phyloP scores from a whole-genome alignment of 768 basidiomycete genomes.

The Kwoniella sp. region DNA sequence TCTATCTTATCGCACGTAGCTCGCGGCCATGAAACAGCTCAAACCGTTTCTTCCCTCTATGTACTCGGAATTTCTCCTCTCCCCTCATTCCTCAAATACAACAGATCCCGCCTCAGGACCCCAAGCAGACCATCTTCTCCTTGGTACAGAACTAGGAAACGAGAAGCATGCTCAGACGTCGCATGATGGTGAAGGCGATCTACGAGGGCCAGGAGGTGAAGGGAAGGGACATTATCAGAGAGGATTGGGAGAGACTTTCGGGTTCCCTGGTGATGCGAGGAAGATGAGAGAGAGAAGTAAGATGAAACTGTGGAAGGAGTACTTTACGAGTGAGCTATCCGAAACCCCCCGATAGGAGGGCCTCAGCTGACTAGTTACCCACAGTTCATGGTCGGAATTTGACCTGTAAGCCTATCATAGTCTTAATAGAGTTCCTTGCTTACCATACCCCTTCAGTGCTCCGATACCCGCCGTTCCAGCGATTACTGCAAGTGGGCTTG shows the following conservation, averaged over 20 bases:
- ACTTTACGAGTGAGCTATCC: slow-evolving; percentile 68
- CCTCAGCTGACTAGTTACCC: neutral
- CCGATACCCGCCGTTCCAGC: slow-evolving; percentile 93
- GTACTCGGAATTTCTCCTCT: slow-evolving; percentile 86
- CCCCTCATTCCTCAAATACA: slow-evolving; percentile 32
- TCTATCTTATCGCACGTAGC: slow-evolving; percentile 43
- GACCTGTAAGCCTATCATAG: slow-evolving; percentile 59
- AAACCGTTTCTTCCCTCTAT: slow-evolving; percentile 88
- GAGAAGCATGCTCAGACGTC: slow-evolving; percentile 14
- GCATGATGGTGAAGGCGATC: slow-evolving; percentile 50
- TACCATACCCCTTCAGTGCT: slow-evolving; percentile 60
- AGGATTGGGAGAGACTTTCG: slow-evolving; percentile 55
- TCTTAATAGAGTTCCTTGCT: neutral
- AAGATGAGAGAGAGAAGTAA: slow-evolving; percentile 62
- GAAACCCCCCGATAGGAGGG: too few species aligned
- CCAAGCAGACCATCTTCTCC: slow-evolving; percentile 39
- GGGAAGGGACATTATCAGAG: slow-evolving; percentile 52
- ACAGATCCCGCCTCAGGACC: slow-evolving; percentile 1
- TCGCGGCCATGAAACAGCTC: slow-evolving; percentile 88
- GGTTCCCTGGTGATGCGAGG: slow-evolving; percentile 57
- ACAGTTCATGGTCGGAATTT: slow-evolving; percentile 89
- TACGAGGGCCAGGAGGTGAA: slow-evolving; percentile 57
- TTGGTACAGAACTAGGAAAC: slow-evolving; percentile 32
- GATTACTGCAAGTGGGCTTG: slow-evolving; percentile 94
- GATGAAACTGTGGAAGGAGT: slow-evolving; percentile 91